Evolutionary conservation across 306 rosid species (phyloP), one percentile per base, ranked within the genome.

Genomic region (Trichosanthes cucumerina): DNA sequence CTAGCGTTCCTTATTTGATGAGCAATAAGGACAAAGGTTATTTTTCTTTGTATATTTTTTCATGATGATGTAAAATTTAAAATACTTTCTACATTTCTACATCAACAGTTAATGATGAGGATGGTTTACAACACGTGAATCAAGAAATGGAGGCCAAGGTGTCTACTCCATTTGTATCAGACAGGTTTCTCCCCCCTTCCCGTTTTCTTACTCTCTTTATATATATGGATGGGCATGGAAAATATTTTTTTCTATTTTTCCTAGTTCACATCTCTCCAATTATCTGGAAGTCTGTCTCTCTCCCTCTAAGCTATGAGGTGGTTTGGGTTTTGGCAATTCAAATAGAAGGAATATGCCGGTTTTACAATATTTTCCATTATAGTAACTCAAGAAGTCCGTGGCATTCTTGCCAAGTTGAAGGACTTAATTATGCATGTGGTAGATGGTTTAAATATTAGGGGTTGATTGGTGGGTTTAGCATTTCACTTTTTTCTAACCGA

Each of bases 141-240:
- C 93, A 89, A 86, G 98, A 92, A 88, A 88, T 95, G 87, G 99
- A 92, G 86, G 90, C 98, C 56, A 95, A 91, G 86, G 84, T 81
- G 56, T 72, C 86, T 78, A 90, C 93, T 78, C 91, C 97, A 53
- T 95, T 88, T 86, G 86, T 81, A 21, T 81, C 89, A 43, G 91
- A 87, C 75, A 95, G 93, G 99, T 95, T 80, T 21, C 81, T 69
- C 34, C 63, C 46, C 60, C 47, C 62, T 39, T 47, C 16, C 15
- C 44, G 52, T 6, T 75, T 49, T 21, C 36, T 31, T 1, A 15
- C 13, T 76, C 43, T 19, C 33, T 50, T 76, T 36, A 28, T 79
- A 69, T 31, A n/a, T 19, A 41, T 41, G 34, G 34, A 69, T 14
- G 50, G 39, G 49, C 31, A 11, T 44, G 34, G 33, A 16, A 1